phyloP scores from a whole-genome alignment of 2,329 filamentous ascomycete species.

The Cladosporium sp. region DNA sequence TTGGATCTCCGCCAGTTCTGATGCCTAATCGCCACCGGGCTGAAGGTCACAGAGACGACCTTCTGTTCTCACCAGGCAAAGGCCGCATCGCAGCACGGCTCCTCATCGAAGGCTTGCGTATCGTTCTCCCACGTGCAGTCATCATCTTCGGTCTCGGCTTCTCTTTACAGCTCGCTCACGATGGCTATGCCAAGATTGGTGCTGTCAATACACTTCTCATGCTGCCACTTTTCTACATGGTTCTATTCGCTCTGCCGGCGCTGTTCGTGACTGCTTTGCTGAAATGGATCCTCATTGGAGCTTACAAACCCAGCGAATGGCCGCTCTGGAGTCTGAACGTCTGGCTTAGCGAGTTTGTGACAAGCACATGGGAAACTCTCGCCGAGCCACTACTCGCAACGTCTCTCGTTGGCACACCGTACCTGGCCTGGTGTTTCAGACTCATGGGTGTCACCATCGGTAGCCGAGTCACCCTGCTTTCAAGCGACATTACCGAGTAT shows the following conservation, averaged over 20 bases:
- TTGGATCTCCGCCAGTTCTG: conserved; percentile 22
- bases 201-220: conserved; percentile 23
- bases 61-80: conserved; percentile 21
- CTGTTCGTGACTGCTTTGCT: conserved; percentile 18
- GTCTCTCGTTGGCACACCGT: conserved; percentile 21
- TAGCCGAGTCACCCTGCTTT: conserved; percentile 17
- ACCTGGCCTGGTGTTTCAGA: conserved; percentile 22
- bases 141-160: conserved; percentile 26
- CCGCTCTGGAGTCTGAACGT: conserved; percentile 25
- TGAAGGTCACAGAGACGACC: conserved; percentile 20
- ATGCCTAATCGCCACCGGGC: conserved; percentile 24
- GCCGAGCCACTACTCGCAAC: conserved; percentile 17
- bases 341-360: conserved; percentile 23
- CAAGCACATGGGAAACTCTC: conserved; percentile 22
- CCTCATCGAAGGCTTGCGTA: conserved; percentile 22
- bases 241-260: conserved; percentile 22
- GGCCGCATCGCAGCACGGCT: conserved; percentile 21
- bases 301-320: conserved; percentile 22
- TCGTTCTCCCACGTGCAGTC: conserved; percentile 24
- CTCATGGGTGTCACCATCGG: conserved; percentile 23
- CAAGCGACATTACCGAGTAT: conserved; percentile 21
- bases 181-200: conserved; percentile 20
- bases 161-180: conserved; percentile 19
- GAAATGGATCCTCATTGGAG: conserved; percentile 24
- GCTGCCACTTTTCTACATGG: conserved; percentile 24